phyloP scores from a whole-genome alignment of 108 stramenopile genomes.

The Mediolabrus comicus region DNA sequence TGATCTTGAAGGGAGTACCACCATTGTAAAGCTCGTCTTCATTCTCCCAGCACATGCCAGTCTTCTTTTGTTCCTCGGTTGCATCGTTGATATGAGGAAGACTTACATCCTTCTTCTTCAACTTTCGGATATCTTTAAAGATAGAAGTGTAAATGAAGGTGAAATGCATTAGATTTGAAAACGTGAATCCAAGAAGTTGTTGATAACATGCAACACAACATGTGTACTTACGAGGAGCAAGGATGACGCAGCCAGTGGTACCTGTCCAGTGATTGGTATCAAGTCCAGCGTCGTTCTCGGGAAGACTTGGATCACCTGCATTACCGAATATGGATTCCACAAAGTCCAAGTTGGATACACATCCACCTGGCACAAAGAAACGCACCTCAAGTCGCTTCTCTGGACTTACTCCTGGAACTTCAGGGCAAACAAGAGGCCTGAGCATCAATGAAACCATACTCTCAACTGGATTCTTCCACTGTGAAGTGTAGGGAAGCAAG shows the following conservation, averaged over 20 bases:
- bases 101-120: constrained; percentile 53
- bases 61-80: constrained; percentile 54
- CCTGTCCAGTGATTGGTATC: constrained; percentile 60
- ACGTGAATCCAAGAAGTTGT: background rate
- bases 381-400: constrained; percentile 61
- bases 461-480: constrained; percentile 49
- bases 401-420: constrained; percentile 48
- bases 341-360: constrained; percentile 60
- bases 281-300: constrained; percentile 58
- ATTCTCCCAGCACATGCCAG: constrained; percentile 56
- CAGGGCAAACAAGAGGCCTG: constrained; percentile 56
- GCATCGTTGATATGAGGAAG: constrained; percentile 52
- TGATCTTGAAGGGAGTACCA: constrained; percentile 61
- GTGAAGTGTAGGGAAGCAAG: constrained; percentile 49
- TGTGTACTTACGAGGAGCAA: constrained; percentile 33
- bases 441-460: constrained; percentile 57
- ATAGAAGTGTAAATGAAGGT: background rate
- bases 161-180: background rate
- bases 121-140: constrained; percentile 16
- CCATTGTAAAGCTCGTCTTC: constrained; percentile 53
- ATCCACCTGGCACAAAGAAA: constrained; percentile 60
- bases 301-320: constrained; percentile 54
- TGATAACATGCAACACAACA: background rate
- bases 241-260: constrained; percentile 57
- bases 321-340: constrained; percentile 59